Conservation (phyloP, 208 protist genomes). For the Acanthamoeba lenticulata region DNA sequence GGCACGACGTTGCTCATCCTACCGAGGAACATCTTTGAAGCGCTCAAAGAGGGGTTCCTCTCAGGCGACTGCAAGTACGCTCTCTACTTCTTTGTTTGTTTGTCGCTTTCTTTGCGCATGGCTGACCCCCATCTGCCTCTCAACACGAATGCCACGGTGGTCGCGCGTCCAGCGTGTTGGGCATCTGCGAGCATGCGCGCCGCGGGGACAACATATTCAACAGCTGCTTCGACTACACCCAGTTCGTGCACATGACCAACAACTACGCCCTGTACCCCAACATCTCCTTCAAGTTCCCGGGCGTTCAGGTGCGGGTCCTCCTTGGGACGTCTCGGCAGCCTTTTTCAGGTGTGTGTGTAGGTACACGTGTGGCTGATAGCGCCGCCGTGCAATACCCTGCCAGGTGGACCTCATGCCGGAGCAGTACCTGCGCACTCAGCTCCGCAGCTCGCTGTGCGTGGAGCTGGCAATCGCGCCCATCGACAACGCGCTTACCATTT, state of each 20-base stretch:
- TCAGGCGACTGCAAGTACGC: slow-evolving; percentile 33
- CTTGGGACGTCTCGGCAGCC: too few species aligned
- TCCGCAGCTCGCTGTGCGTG: background rate
- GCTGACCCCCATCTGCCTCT: too few species aligned
- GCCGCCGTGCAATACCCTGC: background rate
- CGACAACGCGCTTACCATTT: slow-evolving; percentile 23
- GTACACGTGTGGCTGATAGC: background rate
- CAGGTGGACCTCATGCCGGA: background rate
- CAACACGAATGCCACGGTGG: too few species aligned
- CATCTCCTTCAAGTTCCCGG: slow-evolving; percentile 48
- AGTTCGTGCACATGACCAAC: background rate
- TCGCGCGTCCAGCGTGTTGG: background rate
- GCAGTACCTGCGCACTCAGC: slow-evolving; percentile 8
- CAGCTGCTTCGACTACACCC: background rate
- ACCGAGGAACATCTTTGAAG: slow-evolving; percentile 58
- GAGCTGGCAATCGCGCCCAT: slow-evolving; percentile 49
- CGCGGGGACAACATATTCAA: slow-evolving; percentile 54
- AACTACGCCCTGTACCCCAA: slow-evolving; percentile 34
- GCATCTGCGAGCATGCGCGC: slow-evolving; percentile 12
- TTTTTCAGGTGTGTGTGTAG: background rate
- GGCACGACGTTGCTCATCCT: slow-evolving; percentile 48
- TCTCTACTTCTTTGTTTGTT: background rate
- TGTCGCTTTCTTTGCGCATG: too few species aligned
- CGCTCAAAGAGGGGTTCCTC: slow-evolving; percentile 30
- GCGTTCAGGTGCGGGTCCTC: background rate